Evolutionary conservation across 2,329 filamentous ascomycete species (phyloP).

Genomic region (Apiospora rasikravindrae): DNA sequence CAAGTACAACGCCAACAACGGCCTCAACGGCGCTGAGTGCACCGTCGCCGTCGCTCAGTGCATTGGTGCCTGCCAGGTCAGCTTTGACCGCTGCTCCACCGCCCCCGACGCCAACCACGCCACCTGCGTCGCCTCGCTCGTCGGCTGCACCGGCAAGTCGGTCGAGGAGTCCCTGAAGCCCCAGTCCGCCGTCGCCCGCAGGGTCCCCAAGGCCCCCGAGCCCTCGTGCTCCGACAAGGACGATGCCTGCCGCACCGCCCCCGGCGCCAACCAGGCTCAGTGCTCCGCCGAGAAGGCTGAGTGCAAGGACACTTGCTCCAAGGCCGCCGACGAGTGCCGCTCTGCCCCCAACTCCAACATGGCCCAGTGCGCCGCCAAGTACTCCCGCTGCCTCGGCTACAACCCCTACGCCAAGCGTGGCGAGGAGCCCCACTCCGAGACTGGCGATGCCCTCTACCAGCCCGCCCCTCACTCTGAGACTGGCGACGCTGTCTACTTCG

Average conservation of each 20-base stretch:
- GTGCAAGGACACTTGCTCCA: conserved; percentile 12
- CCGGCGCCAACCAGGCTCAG: background rate
- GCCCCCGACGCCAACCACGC: conserved; percentile 17
- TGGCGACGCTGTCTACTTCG: conserved; percentile 6
- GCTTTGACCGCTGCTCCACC: background rate
- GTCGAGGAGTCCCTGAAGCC: background rate
- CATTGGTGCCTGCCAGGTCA: conserved; percentile 10
- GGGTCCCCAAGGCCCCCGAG: background rate
- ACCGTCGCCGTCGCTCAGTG: conserved; percentile 2
- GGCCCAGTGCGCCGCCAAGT: background rate
- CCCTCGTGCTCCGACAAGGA: background rate
- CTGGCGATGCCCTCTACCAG: background rate
- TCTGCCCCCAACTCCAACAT: background rate
- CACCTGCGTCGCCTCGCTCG: background rate
- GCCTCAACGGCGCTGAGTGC: conserved; percentile 4
- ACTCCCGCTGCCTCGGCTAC: conserved; percentile 14
- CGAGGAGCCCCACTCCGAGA: background rate
- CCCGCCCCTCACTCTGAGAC: background rate
- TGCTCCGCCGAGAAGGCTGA: conserved; percentile 3
- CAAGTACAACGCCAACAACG: conserved; percentile 18
- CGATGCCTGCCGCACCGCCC: conserved; percentile 17
- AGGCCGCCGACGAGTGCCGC: background rate
- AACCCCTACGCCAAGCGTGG: conserved; percentile 18
- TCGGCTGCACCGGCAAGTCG: conserved; percentile 17
- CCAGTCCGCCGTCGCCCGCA: conserved; percentile 6